Conservation (phyloP, 768 basidiomycete species). For the Calvatia gigantea region DNA sequence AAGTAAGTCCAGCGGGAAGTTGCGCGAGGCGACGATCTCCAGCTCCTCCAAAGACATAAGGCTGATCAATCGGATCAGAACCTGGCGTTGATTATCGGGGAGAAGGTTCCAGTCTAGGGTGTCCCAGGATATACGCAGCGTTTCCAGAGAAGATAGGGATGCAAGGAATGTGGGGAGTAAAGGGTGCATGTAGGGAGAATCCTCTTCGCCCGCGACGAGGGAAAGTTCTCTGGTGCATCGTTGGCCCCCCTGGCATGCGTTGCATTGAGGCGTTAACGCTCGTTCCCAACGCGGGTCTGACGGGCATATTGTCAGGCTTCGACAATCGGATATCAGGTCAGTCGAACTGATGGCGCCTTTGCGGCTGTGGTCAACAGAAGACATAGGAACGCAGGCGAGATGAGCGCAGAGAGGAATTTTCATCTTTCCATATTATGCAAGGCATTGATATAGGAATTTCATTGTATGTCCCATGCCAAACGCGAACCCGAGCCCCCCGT, state of each 20-base stretch:
- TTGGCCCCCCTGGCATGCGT: background rate
- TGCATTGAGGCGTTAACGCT: background rate
- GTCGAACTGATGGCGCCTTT: background rate
- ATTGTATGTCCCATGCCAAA: background rate
- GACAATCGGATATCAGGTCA: background rate
- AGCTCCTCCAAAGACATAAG: background rate
- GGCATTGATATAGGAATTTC: background rate
- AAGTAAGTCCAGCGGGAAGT: conserved; percentile 10
- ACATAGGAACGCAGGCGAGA: background rate
- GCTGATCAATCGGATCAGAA: background rate
- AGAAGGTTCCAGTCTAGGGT: conserved; percentile 3
- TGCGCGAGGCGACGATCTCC: conserved; percentile 2
- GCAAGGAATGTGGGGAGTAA: conserved; percentile 1
- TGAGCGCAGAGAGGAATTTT: background rate
- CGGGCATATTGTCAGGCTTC: background rate
- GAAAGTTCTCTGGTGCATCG: background rate
- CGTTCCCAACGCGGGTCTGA: background rate
- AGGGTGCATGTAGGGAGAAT: conserved; percentile 1
- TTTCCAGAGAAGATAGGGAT: background rate
- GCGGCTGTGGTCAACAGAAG: background rate
- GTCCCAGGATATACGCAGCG: conserved; percentile 6
- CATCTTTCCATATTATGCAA: background rate
- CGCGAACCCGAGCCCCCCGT: no score
- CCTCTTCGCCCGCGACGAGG: background rate
- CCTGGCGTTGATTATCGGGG: background rate